These are phyloP conservation scores for Exophiala sp. DNA, from an alignment of 2,329 filamentous ascomycete species.

Conservation along the genomic window DNA sequence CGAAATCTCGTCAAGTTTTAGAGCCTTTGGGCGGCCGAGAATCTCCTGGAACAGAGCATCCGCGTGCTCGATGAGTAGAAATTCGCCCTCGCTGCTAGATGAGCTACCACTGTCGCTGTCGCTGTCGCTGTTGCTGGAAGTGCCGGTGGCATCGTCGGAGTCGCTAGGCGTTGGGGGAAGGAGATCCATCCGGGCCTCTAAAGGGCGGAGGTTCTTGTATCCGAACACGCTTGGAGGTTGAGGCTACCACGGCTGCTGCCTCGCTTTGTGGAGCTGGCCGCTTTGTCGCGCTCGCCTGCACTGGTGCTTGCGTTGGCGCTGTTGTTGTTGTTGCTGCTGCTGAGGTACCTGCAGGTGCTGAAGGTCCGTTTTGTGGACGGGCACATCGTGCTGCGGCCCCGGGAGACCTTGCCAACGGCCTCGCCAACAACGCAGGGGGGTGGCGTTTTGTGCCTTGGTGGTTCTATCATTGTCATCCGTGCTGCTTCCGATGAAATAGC, in stretches of 20 bases:
- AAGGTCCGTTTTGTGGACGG: too few relatives aligned
- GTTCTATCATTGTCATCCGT: background rate
- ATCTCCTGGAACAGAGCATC: background rate
- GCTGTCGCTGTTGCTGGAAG: background rate
- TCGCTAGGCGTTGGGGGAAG: too few relatives aligned
- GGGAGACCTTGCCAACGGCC: too few relatives aligned
- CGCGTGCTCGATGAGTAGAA: background rate
- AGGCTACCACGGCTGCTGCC: background rate
- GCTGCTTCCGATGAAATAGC: background rate
- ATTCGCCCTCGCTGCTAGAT: background rate
- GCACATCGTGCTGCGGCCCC: too few relatives aligned
- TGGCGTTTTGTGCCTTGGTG: background rate
- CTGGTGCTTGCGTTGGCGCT: background rate
- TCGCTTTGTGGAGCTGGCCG: background rate
- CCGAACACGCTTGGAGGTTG: background rate
- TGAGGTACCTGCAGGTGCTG: too few relatives aligned
- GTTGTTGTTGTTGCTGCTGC: too few relatives aligned
- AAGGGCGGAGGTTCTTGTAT: background rate
- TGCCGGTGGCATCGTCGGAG: background rate
- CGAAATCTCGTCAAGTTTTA: conserved; percentile 17
- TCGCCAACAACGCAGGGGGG: too few relatives aligned
- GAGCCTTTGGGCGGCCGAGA: background rate
- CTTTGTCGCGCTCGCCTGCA: background rate
- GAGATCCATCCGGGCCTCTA: too few relatives aligned
- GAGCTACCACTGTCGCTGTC: background rate